Base-by-base conservation (phyloP, 73 alveolate species). In the Tetrahymena elliotti region DNA sequence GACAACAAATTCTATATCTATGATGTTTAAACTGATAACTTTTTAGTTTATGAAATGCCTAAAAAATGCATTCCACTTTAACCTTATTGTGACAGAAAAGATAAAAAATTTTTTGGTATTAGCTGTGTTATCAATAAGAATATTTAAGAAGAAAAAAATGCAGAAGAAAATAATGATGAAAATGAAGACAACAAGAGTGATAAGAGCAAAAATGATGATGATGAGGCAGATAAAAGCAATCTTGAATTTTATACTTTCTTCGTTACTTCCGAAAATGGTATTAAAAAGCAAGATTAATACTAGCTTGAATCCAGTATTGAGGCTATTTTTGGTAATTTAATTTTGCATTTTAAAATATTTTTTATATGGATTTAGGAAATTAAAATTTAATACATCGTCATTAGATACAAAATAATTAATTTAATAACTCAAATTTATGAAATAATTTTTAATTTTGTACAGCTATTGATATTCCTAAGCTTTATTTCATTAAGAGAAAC, bases 1-100 rank as follows among this genome's bases (percentile, higher is more conserved):
- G 99, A 98, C 95, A 97, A 98, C 84, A 97, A 96, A 94, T 95
- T 99, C 95, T 97, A 95, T 95, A 97, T 99, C 38, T 99, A 98
- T 93, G 99, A 99, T 94, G 98, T 97, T 38, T 99, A 99, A 53
- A 97, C 98, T 98, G 99, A 99, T 94, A 98, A 97, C 52, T 99
- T 98, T 93, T 93, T 98, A 96, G 98, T 97, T 83, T 96, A 93
- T 96, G 99, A 98, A 96, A 97, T 99, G 10, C 98, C 98, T 35
- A 84, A 96, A 52, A 98, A 98, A 93, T 96, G 99, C 96, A 98
- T 98, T 33, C 99, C 99, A 33, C 96, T 97, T 38, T 98, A 99
- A 36, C 94, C 97, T 52, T 97, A 96, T 95, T 99, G 99, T 99
- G 99, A 99, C 94, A 93, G 95, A 83, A 52, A 96, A 13, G 99